These are phyloP conservation scores for Chenopodium album DNA, from an alignment of 148 eudicot species.

Conservation along the genomic window DNA sequence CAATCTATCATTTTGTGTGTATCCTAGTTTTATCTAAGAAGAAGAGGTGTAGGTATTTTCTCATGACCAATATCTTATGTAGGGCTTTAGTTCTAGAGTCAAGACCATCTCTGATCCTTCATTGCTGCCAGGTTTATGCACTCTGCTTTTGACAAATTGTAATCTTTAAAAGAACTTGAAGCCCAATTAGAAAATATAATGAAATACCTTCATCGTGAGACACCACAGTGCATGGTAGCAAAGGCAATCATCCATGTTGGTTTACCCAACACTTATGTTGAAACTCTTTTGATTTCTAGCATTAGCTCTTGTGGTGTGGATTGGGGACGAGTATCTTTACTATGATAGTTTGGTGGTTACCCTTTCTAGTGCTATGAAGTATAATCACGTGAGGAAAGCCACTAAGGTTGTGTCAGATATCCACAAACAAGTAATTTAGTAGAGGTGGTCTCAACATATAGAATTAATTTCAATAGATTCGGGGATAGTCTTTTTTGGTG, in stretches of 20 bases:
- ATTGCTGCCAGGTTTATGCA: neutral
- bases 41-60: neutral
- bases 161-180: neutral
- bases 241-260: neutral
- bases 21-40: too few species aligned
- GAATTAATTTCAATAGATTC: neutral
- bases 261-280: neutral
- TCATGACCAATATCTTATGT: neutral
- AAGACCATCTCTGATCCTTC: neutral
- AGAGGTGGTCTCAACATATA: neutral
- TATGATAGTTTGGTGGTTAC: neutral
- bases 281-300: neutral
- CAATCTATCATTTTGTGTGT: neutral
- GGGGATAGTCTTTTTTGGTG: neutral
- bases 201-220: neutral
- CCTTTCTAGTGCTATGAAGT: neutral
- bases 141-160: neutral
- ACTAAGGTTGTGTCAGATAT: neutral
- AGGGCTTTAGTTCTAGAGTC: too few species aligned
- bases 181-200: neutral
- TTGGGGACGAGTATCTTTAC: neutral
- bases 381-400: neutral
- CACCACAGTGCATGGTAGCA: neutral
- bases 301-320: neutral
- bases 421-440: too few species aligned